These are phyloP conservation scores for Tulasnella sp. DNA, from an alignment of 768 basidiomycete genomes.

Conservation along the genomic window DNA sequence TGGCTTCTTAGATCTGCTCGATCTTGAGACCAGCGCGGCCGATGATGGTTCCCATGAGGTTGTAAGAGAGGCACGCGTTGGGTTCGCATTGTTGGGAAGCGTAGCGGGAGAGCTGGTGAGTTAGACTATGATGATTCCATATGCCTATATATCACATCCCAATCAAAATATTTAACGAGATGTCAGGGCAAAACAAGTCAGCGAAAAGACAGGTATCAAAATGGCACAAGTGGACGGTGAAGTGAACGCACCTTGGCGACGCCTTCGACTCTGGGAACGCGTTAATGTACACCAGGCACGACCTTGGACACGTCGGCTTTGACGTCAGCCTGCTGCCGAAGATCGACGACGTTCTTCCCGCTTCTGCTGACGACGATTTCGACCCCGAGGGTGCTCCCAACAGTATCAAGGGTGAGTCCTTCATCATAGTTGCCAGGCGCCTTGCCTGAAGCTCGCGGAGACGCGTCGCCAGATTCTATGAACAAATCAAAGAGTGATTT, in stretches of 20 bases:
- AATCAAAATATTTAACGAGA: no score
- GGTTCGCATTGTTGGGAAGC: constrained; percentile 30
- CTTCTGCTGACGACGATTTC: constrained; percentile 95
- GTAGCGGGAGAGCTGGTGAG: constrained; percentile 66
- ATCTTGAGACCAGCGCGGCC: constrained; percentile 95
- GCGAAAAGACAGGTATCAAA: no score
- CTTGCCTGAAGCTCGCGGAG: constrained; percentile 53
- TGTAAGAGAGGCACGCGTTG: constrained; percentile 83
- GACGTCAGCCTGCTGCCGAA: constrained; percentile 90
- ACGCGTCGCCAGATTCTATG: constrained; percentile 18
- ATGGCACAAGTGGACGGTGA: no score
- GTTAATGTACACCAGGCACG: constrained; percentile 93
- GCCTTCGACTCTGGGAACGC: constrained; percentile 88
- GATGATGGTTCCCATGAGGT: constrained; percentile 98
- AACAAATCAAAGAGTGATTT: background rate
- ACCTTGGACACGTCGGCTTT: constrained; percentile 99
- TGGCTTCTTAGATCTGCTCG: constrained; percentile 94
- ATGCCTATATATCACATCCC: no score
- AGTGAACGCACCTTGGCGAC: constrained; percentile 65
- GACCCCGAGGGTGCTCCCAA: constrained; percentile 94
- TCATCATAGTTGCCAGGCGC: constrained; percentile 29
- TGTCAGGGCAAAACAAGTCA: no score
- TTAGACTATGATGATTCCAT: constrained; percentile 86
- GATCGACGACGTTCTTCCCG: constrained; percentile 94
- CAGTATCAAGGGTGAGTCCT: constrained; percentile 78